Evolutionary conservation across 805 yeast genomes (phyloP), one percentile per base, ranked within the genome.

Genomic region (Tetrapisispora iriomotensis): DNA sequence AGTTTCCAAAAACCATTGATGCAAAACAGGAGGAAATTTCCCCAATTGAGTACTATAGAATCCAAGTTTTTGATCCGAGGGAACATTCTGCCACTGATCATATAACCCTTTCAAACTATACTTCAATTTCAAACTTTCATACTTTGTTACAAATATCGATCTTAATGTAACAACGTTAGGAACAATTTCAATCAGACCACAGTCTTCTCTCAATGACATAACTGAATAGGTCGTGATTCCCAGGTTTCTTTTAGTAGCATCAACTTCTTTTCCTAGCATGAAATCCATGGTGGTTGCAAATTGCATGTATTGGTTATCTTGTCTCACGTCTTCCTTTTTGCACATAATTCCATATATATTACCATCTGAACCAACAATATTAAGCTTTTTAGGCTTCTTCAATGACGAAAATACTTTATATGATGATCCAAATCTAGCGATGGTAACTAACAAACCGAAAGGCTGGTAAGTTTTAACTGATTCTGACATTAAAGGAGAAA

Each of bases 181-280:
- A 5, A 86, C 95, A 79, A 88, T 82, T 51, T 92, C 98, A 43
- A 92, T 82, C 4, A 92, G 72, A 19, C 98, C 99, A 66, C 83
- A 74, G 24, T 78, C 79, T 51, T 85, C 96, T 38, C 84, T 77
- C 39, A 92, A 57, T 0, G 96, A 95, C 6, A 87, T 75, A 7
- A 92, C 98, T 1, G 94, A 83, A 60, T 88, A 92, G 10, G 92
- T 80, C 3, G 76, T 71, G 38, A 92, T 84, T 2, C 72, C 68
- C 20, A 92, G 66, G 30, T 73, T 73, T 44, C 97, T 66, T 45
- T 78, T 77, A 36, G 80, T 72, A 0, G 96, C 79, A 35, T 81
- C 95, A 12, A 72, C 69, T 51, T 82, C 82, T 15, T 71, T 70
- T 17, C 66, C 61, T 40, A 92, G 65, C 23, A 92, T 56, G 47